A percentile compares a stretch with the other conserved stretches of the same genome.
These are phyloP conservation scores for Kazachstania bromeliacearum DNA, from an alignment of 805 yeast genomes.

Conservation along the genomic window DNA sequence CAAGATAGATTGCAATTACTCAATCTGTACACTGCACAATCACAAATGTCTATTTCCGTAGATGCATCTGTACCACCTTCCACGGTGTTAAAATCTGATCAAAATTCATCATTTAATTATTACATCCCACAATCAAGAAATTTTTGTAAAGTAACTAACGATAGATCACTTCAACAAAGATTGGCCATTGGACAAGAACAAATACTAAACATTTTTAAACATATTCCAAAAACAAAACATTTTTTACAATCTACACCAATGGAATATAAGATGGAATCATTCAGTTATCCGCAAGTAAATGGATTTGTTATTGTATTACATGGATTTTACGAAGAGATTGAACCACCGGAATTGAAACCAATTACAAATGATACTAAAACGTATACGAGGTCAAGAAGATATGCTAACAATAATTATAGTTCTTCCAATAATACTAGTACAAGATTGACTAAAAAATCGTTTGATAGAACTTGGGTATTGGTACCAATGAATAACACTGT, in stretches of 20 bases:
- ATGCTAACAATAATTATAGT: slow-evolving; percentile 19
- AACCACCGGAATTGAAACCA: slow-evolving; percentile 35
- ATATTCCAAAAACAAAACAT: slow-evolving; percentile 75
- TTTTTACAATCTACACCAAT: slow-evolving; percentile 52
- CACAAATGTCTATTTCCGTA: slow-evolving; percentile 74
- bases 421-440: slow-evolving; percentile 22
- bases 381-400: slow-evolving; percentile 19
- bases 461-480: slow-evolving; percentile 76
- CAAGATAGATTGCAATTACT: slow-evolving; percentile 58
- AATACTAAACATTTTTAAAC: slow-evolving; percentile 50
- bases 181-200: slow-evolving; percentile 60
- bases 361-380: slow-evolving; percentile 7
- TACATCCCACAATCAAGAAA: slow-evolving; percentile 73
- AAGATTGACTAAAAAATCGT: slow-evolving; percentile 54
- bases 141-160: slow-evolving; percentile 48
- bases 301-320: slow-evolving; percentile 76
- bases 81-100: slow-evolving; percentile 27
- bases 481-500: slow-evolving; percentile 60
- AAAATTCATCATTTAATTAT: slow-evolving; percentile 45
- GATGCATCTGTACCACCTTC: slow-evolving; percentile 59
- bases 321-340: slow-evolving; percentile 72
- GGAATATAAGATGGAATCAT: slow-evolving; percentile 67
- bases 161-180: slow-evolving; percentile 46
- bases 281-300: slow-evolving; percentile 58
- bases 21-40: slow-evolving; percentile 67